Evolutionary conservation across 1,284 basidiomycete species (phyloP).

Genomic region (Boletus sp.): DNA sequence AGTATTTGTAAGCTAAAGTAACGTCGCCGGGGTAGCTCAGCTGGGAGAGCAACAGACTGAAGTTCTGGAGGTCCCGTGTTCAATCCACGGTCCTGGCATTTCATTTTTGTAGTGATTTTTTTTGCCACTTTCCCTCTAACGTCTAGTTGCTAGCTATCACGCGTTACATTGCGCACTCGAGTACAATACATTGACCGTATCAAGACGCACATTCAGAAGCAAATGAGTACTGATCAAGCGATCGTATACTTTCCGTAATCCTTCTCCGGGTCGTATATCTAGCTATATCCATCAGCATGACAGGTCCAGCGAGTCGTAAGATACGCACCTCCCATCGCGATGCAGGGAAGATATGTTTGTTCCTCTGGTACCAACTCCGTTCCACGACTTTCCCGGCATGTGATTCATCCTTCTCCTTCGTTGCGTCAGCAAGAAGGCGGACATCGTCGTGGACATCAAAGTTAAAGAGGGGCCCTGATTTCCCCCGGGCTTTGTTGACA

Average conservation of each 20-base stretch:
- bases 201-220: background rate
- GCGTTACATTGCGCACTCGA: background rate
- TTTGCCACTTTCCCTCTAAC: slow-evolving; percentile 58
- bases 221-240: slow-evolving; percentile 38
- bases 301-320: background rate
- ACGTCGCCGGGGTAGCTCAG: slow-evolving; percentile 51
- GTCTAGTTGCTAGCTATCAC: slow-evolving; percentile 37
- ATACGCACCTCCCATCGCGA: slow-evolving; percentile 83
- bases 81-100: slow-evolving; percentile 54
- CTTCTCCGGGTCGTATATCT: slow-evolving; percentile 91
- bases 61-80: slow-evolving; percentile 55
- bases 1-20: too few species aligned
- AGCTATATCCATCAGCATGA: slow-evolving; percentile 2
- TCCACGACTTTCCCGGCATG: slow-evolving; percentile 99
- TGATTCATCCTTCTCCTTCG: slow-evolving; percentile 96
- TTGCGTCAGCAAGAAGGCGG: slow-evolving; percentile 91
- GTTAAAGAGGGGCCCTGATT: slow-evolving; percentile 96
- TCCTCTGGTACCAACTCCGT: slow-evolving; percentile 91
- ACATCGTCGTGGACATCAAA: slow-evolving; percentile 99
- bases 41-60: slow-evolving; percentile 81
- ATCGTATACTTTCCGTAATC: slow-evolving; percentile 87
- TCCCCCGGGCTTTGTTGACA: slow-evolving; percentile 95
- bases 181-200: background rate
- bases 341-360: slow-evolving; percentile 97
- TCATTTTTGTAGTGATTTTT: slow-evolving; percentile 28